Conservation (phyloP, 2,329 filamentous ascomycete genomes). For the Ambrosiella xylebori region DNA sequence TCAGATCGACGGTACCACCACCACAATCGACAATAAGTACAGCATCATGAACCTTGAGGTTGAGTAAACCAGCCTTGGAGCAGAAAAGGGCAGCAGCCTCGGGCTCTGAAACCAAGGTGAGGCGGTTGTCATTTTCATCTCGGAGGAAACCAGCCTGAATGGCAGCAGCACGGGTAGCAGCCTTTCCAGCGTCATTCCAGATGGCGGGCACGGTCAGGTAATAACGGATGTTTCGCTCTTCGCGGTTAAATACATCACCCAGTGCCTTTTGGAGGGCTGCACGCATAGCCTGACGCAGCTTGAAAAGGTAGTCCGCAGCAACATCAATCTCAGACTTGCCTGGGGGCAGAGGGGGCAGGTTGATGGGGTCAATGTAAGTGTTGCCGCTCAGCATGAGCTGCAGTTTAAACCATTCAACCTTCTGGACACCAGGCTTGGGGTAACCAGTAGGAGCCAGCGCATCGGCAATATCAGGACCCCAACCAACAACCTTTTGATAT, state of each 20-base stretch:
- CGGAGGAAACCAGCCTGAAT: slow-evolving; percentile 94
- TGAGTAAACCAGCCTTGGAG: slow-evolving; percentile 86
- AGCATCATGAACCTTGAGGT: slow-evolving; percentile 97
- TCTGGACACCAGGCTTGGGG: slow-evolving; percentile 92
- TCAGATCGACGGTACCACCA: slow-evolving; percentile 96
- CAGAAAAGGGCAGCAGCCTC: slow-evolving; percentile 96
- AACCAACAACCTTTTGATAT: slow-evolving; percentile 98
- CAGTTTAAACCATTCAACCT: slow-evolving; percentile 99
- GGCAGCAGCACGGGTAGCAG: slow-evolving; percentile 83
- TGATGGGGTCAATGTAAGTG: slow-evolving; percentile 98
- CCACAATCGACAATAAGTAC: slow-evolving; percentile 96
- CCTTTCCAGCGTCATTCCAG: slow-evolving; percentile 98
- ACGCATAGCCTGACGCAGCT: slow-evolving; percentile 91
- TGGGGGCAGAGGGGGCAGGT: slow-evolving; percentile 87
- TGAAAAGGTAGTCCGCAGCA: slow-evolving; percentile 97
- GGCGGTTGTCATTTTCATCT: slow-evolving; percentile 91
- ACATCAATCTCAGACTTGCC: slow-evolving; percentile 99
- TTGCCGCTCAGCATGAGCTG: slow-evolving; percentile 98
- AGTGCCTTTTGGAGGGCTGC: slow-evolving; percentile 89
- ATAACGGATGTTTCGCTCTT: slow-evolving; percentile 95
- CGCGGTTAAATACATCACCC: slow-evolving; percentile 92
- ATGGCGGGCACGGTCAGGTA: slow-evolving; percentile 98
- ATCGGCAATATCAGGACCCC: slow-evolving; percentile 96
- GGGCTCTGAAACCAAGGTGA: slow-evolving; percentile 89
- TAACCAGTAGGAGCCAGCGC: slow-evolving; percentile 92